Evolutionary conservation across 768 basidiomycete species (phyloP).

Genomic region (Peribolospora kevripleyi): DNA sequence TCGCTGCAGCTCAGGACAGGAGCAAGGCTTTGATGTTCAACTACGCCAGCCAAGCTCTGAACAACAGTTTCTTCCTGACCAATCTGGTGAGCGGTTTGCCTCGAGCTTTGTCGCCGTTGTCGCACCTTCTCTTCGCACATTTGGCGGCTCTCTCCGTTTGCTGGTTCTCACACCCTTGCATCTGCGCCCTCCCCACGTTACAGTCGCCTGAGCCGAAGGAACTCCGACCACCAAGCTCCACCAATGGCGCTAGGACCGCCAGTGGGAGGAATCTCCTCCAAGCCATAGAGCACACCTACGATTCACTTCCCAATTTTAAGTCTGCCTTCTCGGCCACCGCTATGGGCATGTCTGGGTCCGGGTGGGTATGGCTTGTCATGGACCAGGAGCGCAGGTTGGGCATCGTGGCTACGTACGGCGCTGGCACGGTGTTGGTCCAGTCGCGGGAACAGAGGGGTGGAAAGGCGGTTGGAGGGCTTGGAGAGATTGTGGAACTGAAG

Average conservation of each 20-base stretch:
- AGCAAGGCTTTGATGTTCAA: conserved; percentile 51
- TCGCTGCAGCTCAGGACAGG: conserved; percentile 36
- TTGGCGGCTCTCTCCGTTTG: neutral
- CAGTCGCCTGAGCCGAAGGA: too few relatives aligned
- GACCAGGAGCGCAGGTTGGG: conserved; percentile 38
- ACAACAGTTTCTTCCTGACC: conserved; percentile 85
- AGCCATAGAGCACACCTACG: conserved; percentile 25
- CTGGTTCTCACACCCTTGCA: neutral
- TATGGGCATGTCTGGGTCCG: conserved; percentile 49
- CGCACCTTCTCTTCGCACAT: neutral
- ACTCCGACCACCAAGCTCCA: neutral
- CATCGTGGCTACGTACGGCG: conserved; percentile 62
- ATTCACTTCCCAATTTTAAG: conserved; percentile 42
- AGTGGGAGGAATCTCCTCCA: too few relatives aligned
- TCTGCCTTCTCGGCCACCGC: conserved; percentile 51
- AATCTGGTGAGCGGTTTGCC: conserved; percentile 37
- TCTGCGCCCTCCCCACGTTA: neutral
- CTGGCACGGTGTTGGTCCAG: conserved; percentile 58
- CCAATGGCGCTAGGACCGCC: too few relatives aligned
- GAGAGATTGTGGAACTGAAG: too few relatives aligned
- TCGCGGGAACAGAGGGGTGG: conserved; percentile 18
- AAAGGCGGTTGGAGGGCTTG: conserved; percentile 1
- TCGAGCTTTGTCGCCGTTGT: neutral
- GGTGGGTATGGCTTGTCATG: conserved; percentile 71
- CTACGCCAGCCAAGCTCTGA: conserved; percentile 73